Conservation (phyloP, 2,329 filamentous ascomycete genomes). For the Purpureocillium lavendulum region DNA sequence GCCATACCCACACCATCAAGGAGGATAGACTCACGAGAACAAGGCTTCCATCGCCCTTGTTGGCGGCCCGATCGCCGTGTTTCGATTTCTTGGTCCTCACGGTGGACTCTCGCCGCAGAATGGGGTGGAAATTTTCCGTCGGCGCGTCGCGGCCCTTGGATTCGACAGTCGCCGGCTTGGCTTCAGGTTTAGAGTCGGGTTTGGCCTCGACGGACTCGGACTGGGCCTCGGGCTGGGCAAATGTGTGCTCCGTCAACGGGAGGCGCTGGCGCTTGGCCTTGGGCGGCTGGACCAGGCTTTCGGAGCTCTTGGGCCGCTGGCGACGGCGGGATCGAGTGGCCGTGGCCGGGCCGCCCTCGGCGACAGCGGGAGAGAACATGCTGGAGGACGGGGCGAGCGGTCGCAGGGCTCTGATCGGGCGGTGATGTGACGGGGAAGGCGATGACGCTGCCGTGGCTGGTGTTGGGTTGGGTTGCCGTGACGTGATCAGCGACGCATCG, state of each 20-base stretch:
- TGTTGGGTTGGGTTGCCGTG: neutral
- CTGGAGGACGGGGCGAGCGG: conserved; percentile 4
- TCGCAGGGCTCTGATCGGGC: conserved; percentile 5
- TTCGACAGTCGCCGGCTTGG: conserved; percentile 33
- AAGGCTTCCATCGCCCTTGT: conserved; percentile 60
- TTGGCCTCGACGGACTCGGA: conserved; percentile 51
- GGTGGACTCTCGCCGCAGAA: conserved; percentile 44
- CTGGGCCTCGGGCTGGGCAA: conserved; percentile 39
- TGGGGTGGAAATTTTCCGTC: conserved; percentile 30
- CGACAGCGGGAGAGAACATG: conserved; percentile 53
- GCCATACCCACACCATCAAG: conserved; percentile 2
- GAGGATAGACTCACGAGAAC: conserved; percentile 46
- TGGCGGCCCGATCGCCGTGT: conserved; percentile 48
- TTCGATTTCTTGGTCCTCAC: conserved; percentile 56
- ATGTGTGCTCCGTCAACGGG: conserved; percentile 48
- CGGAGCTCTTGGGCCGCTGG: conserved; percentile 49
- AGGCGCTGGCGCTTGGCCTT: conserved; percentile 57
- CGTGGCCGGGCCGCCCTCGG: conserved; percentile 44
- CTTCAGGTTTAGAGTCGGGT: conserved; percentile 20
- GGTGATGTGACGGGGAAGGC: neutral
- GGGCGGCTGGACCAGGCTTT: conserved; percentile 46
- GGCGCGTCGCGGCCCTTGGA: conserved; percentile 32
- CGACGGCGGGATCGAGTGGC: conserved; percentile 53
- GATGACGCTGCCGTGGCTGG: neutral
- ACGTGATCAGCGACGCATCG: conserved; percentile 17